Base-by-base conservation (phyloP, 805 yeast species). In the Cephaloascus fragrans region DNA sequence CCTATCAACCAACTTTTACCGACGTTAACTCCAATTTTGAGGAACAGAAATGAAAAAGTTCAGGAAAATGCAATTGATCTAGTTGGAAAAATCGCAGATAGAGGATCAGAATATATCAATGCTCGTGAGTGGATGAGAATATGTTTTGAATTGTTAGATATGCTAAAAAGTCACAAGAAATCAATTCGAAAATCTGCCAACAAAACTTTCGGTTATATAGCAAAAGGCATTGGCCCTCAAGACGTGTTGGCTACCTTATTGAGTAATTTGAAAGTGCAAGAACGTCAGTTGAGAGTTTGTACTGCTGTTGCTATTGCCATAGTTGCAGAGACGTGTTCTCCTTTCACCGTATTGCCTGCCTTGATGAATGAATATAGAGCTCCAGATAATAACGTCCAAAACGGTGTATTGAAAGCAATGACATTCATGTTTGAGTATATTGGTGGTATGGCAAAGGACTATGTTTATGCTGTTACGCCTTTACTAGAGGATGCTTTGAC, bases 111-210 rank as follows among this genome's bases (percentile, higher is more conserved):
- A 45, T 75, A 77, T 40, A 84, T 88, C 14, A 78, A 88, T 29
- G 95, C 96, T 3, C 77, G 86, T 44, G 99, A 93, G 58, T 93
- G 98, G 99, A 86, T 93, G 90, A 70, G 97, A 45, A 84, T 90
- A 19, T 85, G 96, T 51, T 87, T 85, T 57, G 96, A 89, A 51
- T 67, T 93, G 26, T 59, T 93, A 35, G 97, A 93, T 47, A 79
- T 90, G 79, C 69, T 93, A 42, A 87, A 86, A 52, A 81, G 95
- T 18, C 76, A 83, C 4, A 76, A 75, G 41, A 86, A 83, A 49
- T 67, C 80, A 12, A 85, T 89, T 35, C 64, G 97, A 45, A 69
- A 80, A 23, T 83, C 89, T 0, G 95, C 98, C 0, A 93, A 89
- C 53, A 76, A 75, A 16, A 85, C 97, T 0, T 93, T 93, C 64